Evolutionary conservation across 148 eudicot genomes (phyloP).

Genomic region (Amaranthus cruentus): DNA sequence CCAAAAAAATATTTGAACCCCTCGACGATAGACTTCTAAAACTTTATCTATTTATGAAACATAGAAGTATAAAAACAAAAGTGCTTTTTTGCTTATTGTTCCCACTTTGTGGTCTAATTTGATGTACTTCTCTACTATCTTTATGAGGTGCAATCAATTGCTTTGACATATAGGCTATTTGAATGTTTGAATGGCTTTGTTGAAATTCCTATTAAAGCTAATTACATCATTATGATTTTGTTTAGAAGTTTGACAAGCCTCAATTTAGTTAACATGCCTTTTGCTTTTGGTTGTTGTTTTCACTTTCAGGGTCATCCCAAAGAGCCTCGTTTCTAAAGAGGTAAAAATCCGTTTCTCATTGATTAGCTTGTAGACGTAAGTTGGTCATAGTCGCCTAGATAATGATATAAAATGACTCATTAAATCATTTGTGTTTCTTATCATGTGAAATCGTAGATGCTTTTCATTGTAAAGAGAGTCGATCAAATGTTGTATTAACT

Average conservation of each 20-base stretch:
- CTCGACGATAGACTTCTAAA: too few species aligned
- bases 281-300: slow-evolving; percentile 20
- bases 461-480: too few species aligned
- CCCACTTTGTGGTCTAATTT: too few species aligned
- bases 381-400: slow-evolving; percentile 17
- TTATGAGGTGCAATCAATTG: slow-evolving; percentile 1
- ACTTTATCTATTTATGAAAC: too few species aligned
- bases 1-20: too few species aligned
- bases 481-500: too few species aligned
- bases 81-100: too few species aligned
- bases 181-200: slow-evolving; percentile 23
- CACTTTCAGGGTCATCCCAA: slow-evolving; percentile 74
- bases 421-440: too few species aligned
- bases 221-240: slow-evolving; percentile 18
- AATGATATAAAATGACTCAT: too few species aligned
- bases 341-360: slow-evolving; percentile 41
- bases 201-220: slow-evolving; percentile 13
- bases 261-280: slow-evolving; percentile 10
- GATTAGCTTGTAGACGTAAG: slow-evolving; percentile 17
- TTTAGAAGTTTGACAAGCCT: neutral
- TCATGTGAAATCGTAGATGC: too few species aligned
- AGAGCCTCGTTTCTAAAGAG: slow-evolving; percentile 86
- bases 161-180: slow-evolving; percentile 13
- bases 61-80: too few species aligned
- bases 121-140: too few species aligned